These are phyloP conservation scores for Fragaria iinumae DNA, from an alignment of 306 rosid genomes.

Conservation along the genomic window DNA sequence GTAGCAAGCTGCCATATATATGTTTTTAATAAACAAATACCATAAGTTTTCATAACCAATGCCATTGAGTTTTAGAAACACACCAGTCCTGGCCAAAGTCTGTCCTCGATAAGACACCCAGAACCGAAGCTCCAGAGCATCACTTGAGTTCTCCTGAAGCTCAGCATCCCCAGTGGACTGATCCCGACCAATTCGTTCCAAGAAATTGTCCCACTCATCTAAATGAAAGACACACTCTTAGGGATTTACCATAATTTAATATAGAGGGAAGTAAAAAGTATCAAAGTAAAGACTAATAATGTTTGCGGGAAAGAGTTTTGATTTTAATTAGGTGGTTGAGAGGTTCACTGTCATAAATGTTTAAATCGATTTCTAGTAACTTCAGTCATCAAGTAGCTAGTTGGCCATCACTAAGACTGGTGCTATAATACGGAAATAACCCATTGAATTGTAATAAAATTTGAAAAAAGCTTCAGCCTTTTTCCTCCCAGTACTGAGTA, in stretches of 20 bases:
- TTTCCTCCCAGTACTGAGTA: background rate
- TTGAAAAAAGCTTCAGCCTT: background rate
- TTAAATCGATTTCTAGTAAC: background rate
- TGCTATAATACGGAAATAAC: background rate
- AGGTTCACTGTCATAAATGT: background rate
- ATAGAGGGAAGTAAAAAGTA: background rate
- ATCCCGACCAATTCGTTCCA: conserved; percentile 83
- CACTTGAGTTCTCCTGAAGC: conserved; percentile 67
- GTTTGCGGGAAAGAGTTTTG: background rate
- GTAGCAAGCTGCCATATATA: background rate
- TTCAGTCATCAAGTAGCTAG: background rate
- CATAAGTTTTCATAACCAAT: background rate
- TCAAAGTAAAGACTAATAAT: background rate
- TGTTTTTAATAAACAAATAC: background rate
- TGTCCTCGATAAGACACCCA: conserved; percentile 98
- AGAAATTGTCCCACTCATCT: conserved; percentile 96
- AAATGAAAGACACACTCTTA: conserved; percentile 20
- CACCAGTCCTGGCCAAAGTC: conserved; percentile 98
- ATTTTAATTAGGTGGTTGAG: background rate
- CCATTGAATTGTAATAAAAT: background rate
- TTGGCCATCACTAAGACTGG: background rate
- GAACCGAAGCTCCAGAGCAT: conserved; percentile 88
- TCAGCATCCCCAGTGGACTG: conserved; percentile 70
- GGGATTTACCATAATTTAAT: background rate
- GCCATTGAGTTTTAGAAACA: conserved; percentile 16